phyloP scores from a whole-genome alignment of 2,329 filamentous ascomycete species.

The Diaporthe citrichinensis region DNA sequence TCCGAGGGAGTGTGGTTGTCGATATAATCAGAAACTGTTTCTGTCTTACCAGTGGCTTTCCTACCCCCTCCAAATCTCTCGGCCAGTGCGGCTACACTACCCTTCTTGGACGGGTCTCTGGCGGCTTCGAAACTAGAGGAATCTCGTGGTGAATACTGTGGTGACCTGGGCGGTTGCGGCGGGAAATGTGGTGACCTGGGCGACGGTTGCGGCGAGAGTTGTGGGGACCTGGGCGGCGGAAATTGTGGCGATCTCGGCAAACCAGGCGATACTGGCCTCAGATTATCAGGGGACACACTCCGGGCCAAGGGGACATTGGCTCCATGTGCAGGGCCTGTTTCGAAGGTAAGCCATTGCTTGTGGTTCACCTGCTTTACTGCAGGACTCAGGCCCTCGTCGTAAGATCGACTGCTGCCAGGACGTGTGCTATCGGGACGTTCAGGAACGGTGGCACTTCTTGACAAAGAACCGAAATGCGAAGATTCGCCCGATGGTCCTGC shows the following conservation, averaged over 20 bases:
- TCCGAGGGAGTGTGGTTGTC: conserved; percentile 56
- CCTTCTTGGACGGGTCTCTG: conserved; percentile 40
- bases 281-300: neutral
- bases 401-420: conserved; percentile 2
- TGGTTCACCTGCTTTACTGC: neutral
- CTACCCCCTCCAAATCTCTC: conserved; percentile 54
- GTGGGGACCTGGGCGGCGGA: conserved; percentile 42
- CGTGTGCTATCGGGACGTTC: neutral
- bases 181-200: conserved; percentile 25
- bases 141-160: conserved; percentile 1
- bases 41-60: conserved; percentile 54
- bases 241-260: conserved; percentile 22
- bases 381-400: neutral
- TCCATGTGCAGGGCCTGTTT: conserved; percentile 9
- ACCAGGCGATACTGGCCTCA: conserved; percentile 6
- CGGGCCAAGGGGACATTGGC: conserved; percentile 30
- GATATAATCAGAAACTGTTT: conserved; percentile 54
- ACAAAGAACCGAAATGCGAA: conserved; percentile 18
- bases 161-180: conserved; percentile 35
- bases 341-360: conserved; percentile 1
- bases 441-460: neutral
- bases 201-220: conserved; percentile 6
- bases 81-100: conserved; percentile 53
- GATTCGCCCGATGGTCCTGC: neutral
- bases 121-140: conserved; percentile 25